Evolutionary conservation across 1,139 yeast species (phyloP).

Genomic region (Nakaseomyces kungkrabaensis): DNA sequence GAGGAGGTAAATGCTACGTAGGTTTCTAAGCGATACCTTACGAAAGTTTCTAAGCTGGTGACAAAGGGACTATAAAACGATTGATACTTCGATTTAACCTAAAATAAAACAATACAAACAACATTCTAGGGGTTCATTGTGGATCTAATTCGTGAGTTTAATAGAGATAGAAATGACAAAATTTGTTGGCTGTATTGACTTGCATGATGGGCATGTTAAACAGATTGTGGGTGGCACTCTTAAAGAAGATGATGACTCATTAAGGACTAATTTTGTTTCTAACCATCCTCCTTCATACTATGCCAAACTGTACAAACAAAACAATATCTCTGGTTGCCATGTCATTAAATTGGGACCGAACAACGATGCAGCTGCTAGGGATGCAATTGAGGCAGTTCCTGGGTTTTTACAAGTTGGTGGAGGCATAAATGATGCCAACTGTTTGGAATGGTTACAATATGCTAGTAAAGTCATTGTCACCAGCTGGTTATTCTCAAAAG

Average conservation of each 20-base stretch:
- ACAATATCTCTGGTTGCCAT: constrained; percentile 67
- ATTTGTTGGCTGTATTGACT: constrained; percentile 90
- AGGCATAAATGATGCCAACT: constrained; percentile 70
- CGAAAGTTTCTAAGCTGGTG: too few relatives aligned
- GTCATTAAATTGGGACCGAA: constrained; percentile 82
- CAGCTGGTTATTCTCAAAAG: constrained; percentile 70
- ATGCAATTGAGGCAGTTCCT: constrained; percentile 74
- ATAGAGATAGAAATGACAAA: constrained; percentile 48
- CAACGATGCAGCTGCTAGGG: constrained; percentile 73
- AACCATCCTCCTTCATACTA: constrained; percentile 65
- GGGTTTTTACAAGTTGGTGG: constrained; percentile 78
- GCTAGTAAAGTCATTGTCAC: constrained; percentile 64
- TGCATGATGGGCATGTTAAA: constrained; percentile 89
- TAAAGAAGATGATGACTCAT: constrained; percentile 38
- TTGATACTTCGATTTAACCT: too few relatives aligned
- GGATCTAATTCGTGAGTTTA: too few relatives aligned
- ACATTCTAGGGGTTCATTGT: too few relatives aligned
- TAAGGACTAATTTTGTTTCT: constrained; percentile 69
- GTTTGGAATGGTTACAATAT: constrained; percentile 48
- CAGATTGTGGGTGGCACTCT: constrained; percentile 95
- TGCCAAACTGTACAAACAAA: constrained; percentile 55
- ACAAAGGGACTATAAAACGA: too few relatives aligned
- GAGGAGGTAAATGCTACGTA: background rate
- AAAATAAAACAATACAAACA: too few relatives aligned
- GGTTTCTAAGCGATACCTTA: background rate